These are phyloP conservation scores for Leccinum griseonigrum DNA, from an alignment of 1,284 basidiomycete genomes.

Conservation along the genomic window DNA sequence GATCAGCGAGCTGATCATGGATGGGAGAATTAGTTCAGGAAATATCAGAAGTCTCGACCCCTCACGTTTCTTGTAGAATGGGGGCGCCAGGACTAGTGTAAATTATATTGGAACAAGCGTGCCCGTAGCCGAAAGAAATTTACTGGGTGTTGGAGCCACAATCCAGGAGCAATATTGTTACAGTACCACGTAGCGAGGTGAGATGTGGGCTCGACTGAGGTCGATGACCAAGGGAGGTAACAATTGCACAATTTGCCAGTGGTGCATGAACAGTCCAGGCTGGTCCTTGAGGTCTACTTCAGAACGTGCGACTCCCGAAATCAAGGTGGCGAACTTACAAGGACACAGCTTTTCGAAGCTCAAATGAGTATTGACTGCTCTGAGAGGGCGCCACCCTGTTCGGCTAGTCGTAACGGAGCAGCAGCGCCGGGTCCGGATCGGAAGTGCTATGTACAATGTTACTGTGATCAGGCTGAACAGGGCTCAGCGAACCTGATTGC, in stretches of 20 bases:
- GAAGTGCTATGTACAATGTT: not conserved
- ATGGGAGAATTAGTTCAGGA: slow-evolving; percentile 51
- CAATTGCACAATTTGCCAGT: not conserved
- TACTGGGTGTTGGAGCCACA: not conserved
- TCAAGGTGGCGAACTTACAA: not conserved
- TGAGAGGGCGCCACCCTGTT: not conserved
- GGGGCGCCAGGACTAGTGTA: not conserved
- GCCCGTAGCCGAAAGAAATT: not conserved
- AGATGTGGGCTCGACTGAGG: not conserved
- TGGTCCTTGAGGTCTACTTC: not conserved
- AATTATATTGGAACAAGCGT: not conserved
- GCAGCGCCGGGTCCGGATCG: slow-evolving; percentile 6
- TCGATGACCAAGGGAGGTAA: not conserved
- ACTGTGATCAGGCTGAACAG: too few relatives aligned
- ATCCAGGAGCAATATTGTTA: too few relatives aligned
- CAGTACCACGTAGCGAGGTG: not conserved
- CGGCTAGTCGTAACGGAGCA: not conserved
- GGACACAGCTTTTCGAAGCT: not conserved
- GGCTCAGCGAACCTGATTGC: not conserved
- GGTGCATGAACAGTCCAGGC: not conserved
- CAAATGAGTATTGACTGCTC: not conserved
- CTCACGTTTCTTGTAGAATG: slow-evolving; percentile 35
- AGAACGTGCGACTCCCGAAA: too few relatives aligned
- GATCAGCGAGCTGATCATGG: slow-evolving; percentile 56
- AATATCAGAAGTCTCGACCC: slow-evolving; percentile 40